Evolutionary conservation across 2,329 filamentous ascomycete species (phyloP), one percentile per base, ranked within the genome.

Genomic region (Aspergillus fumigatiaffinis): DNA sequence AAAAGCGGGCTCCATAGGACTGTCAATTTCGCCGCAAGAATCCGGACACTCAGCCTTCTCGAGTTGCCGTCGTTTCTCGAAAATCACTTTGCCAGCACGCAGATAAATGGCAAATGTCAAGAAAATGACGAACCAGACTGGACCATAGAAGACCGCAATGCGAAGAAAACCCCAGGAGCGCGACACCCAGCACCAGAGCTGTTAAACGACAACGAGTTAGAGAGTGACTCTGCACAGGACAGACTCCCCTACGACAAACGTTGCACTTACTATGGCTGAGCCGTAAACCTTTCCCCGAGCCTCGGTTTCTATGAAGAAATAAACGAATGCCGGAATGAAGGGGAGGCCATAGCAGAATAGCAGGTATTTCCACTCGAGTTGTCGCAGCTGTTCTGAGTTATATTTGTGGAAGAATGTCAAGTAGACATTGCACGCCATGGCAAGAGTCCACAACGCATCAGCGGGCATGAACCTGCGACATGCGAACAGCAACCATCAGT

Each of bases 371-470:
- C 87, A 82, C 68, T 94, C 91, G 68, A 93, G 81, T 48, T 74
- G 79, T 10, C 84, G 84, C 14, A 94, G 76, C 53, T 83, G 81
- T 3, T 80, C 74, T 1, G 86, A 84, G 58, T 88, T 84, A 64
- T 87, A 92, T 61, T 88, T 89, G 66, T 80, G 81, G 72, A 91
- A 92, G 68, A 94, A 91, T 0, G 90, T 92, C 14, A 93, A 75
- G 71, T 91, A 91, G 52, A 94, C 90, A 69, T 94, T 95, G 63
- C 87, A 81, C 1, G 90, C 89, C 90, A 95, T 94, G 54, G 88
- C 86, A 57, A 92, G 79, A 1, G 88, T 89, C 89, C 87, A 92
- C 49, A 88, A 79, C 1, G 87, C 85, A 76, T 91, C 88, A 4
- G 88, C 88, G 1, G 87, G 86, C 81, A 91, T 85, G 70, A 92